These are phyloP conservation scores for Mycosarcoma maydis DNA, from an alignment of 1,284 basidiomycete genomes.

Conservation along the genomic window DNA sequence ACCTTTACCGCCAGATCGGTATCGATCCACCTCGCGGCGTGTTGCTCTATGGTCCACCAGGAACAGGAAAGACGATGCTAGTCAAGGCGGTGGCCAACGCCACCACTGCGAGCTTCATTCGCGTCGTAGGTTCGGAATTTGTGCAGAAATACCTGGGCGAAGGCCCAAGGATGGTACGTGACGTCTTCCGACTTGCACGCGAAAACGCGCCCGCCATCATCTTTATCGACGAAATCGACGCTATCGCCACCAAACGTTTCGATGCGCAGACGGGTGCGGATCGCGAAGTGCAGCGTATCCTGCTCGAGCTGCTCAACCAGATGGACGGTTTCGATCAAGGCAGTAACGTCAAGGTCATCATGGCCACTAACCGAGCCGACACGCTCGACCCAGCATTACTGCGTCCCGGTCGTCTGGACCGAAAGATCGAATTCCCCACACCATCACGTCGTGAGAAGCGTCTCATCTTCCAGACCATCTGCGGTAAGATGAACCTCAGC, in stretches of 20 bases:
- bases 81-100: constrained; percentile 98
- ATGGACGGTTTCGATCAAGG: constrained; percentile 99
- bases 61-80: constrained; percentile 99
- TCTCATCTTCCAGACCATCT: constrained; percentile 97
- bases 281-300: constrained; percentile 97
- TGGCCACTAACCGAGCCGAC: constrained; percentile 67
- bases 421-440: constrained; percentile 98
- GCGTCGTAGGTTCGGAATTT: constrained; percentile 97
- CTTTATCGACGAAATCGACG: constrained; percentile 99
- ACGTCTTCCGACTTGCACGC: constrained; percentile 95
- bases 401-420: constrained; percentile 94
- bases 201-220: constrained; percentile 99
- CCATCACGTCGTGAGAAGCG: constrained; percentile 95
- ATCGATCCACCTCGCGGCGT: constrained; percentile 96
- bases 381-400: constrained; percentile 84
- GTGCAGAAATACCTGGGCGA: constrained; percentile 99
- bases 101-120: constrained; percentile 95
- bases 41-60: constrained; percentile 90
- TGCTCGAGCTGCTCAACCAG: constrained; percentile 97
- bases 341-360: constrained; percentile 86
- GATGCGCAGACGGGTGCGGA: constrained; percentile 99
- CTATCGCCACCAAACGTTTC: constrained; percentile 99
- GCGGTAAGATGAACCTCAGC: constrained; percentile 95
- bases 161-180: constrained; percentile 98
- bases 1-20: constrained; percentile 98